Conservation (phyloP, 225 moss, liverwort and hornwort species). For the Thuidium tamariscinum region DNA sequence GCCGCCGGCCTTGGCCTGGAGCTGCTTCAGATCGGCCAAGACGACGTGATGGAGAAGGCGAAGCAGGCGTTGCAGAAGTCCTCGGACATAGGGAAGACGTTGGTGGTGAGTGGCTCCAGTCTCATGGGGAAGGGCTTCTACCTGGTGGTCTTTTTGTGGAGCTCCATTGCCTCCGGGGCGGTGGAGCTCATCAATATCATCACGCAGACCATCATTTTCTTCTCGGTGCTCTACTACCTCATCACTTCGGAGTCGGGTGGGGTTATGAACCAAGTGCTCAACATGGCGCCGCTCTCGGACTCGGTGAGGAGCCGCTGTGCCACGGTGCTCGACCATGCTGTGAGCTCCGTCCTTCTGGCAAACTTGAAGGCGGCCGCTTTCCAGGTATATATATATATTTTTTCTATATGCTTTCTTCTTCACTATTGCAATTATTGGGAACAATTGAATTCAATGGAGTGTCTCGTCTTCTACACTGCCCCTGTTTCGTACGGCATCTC, state of each 20-base stretch:
- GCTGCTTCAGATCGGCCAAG: constrained; percentile 63
- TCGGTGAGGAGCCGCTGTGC: constrained; percentile 64
- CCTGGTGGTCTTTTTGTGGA: constrained; percentile 55
- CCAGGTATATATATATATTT: constrained; percentile 11
- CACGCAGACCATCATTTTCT: constrained; percentile 69
- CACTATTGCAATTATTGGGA: neutral
- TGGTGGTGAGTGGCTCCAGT: constrained; percentile 64
- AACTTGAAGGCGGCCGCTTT: constrained; percentile 73
- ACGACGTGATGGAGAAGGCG: constrained; percentile 61
- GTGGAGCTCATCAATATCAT: constrained; percentile 61
- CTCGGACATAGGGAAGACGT: constrained; percentile 62
- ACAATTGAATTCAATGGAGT: neutral
- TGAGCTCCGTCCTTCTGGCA: constrained; percentile 79
- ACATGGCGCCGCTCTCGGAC: constrained; percentile 83
- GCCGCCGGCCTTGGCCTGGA: constrained; percentile 59
- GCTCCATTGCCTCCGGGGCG: constrained; percentile 76
- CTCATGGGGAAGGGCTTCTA: constrained; percentile 61
- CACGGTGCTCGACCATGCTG: constrained; percentile 79
- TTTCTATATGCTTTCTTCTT: neutral
- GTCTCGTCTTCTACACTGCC: neutral
- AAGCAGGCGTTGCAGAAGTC: constrained; percentile 62
- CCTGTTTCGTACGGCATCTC: neutral
- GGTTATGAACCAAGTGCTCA: constrained; percentile 77
- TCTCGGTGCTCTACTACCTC: constrained; percentile 80
- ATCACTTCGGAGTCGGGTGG: constrained; percentile 72